A percentile compares a stretch with the other conserved stretches of the same genome.
These are phyloP conservation scores for Macrolepiota albuminosa DNA, from an alignment of 768 basidiomycete genomes.

Conservation along the genomic window DNA sequence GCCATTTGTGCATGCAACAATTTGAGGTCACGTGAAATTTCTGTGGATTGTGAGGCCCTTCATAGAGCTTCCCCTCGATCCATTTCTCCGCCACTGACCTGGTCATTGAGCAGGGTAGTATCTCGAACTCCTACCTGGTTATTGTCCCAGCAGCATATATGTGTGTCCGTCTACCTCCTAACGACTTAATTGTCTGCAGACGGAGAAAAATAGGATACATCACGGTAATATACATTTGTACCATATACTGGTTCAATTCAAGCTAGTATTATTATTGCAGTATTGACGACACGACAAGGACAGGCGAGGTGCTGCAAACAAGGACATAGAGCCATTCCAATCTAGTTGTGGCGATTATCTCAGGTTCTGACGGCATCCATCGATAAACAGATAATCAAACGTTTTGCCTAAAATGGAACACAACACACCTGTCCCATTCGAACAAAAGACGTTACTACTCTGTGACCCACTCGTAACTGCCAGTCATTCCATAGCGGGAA, in stretches of 20 bases:
- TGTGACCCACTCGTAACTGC: no score
- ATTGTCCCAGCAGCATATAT: background rate
- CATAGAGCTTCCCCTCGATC: background rate
- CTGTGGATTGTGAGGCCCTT: no score
- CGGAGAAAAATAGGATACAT: background rate
- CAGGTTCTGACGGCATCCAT: background rate
- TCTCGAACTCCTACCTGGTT: background rate
- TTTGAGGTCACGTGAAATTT: no score
- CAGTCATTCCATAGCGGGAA: no score
- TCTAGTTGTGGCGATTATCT: background rate
- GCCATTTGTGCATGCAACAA: conserved; percentile 5
- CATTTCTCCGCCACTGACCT: background rate
- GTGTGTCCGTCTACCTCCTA: background rate
- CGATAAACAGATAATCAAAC: background rate
- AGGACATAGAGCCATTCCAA: background rate
- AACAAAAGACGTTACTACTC: no score
- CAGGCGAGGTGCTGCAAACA: background rate
- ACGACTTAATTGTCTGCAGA: background rate
- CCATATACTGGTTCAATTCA: background rate
- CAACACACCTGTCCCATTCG: no score
- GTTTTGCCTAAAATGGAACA: no score
- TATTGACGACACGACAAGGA: background rate
- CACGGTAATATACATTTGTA: background rate
- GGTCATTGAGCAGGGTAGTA: background rate
- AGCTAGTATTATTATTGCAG: background rate